Percentiles rank a stretch among this genome's conserved stretches.
These are phyloP conservation scores for Zoysia japonica DNA, from an alignment of 176 grass and related monocot species.

Conservation along the genomic window DNA sequence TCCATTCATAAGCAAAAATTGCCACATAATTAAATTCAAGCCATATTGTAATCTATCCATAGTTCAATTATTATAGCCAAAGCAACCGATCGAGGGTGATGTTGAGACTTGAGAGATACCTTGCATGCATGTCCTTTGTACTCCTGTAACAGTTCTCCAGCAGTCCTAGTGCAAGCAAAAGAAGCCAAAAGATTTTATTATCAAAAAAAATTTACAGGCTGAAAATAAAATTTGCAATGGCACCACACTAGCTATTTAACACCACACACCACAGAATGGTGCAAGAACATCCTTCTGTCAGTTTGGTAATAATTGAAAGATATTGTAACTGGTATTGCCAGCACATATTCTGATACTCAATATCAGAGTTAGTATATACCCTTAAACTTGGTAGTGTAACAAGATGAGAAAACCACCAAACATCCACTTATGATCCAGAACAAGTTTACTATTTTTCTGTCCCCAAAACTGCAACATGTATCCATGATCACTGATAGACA, in stretches of 20 bases:
- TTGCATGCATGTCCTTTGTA: constrained; percentile 94
- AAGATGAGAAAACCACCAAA: constrained; percentile 4
- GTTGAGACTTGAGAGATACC: constrained; percentile 37
- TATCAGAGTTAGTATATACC: not conserved
- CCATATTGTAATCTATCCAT: not conserved
- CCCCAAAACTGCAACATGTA: not conserved
- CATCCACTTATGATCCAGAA: not conserved
- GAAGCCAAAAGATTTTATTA: not conserved
- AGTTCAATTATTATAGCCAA: constrained; percentile 9
- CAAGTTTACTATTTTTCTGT: not conserved
- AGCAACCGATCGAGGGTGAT: not conserved
- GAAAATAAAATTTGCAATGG: constrained; percentile 5
- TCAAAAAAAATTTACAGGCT: not conserved
- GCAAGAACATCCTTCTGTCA: not conserved
- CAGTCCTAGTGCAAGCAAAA: constrained; percentile 54
- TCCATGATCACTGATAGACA: not conserved
- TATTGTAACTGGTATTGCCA: not conserved
- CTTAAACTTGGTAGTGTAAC: not conserved
- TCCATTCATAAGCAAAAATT: not conserved
- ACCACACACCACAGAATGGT: not conserved
- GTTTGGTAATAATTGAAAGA: not conserved
- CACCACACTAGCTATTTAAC: not conserved
- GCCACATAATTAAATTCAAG: not conserved
- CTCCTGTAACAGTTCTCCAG: constrained; percentile 87
- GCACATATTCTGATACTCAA: not conserved